Evolutionary conservation across 2,329 filamentous ascomycete species (phyloP).

Genomic region (Fusarium foetens): DNA sequence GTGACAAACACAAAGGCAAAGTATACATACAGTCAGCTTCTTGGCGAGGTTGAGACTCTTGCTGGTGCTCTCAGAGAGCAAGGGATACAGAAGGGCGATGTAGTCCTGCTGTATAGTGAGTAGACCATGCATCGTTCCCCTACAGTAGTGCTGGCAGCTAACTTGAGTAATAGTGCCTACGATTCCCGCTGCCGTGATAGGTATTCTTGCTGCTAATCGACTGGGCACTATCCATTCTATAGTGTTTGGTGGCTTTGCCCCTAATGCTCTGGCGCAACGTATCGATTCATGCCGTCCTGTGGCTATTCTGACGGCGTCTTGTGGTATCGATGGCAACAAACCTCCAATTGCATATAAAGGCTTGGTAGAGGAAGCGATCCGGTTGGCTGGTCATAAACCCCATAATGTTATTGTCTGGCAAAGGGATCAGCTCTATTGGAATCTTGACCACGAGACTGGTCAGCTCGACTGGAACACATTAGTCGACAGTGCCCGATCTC

Average conservation of each 20-base stretch:
- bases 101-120: slow-evolving; percentile 89
- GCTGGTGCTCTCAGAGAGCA: slow-evolving; percentile 85
- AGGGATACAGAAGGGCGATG: slow-evolving; percentile 84
- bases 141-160: neutral
- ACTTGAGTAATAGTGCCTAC: slow-evolving; percentile 79
- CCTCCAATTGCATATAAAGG: slow-evolving; percentile 80
- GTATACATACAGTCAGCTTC: slow-evolving; percentile 78
- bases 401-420: slow-evolving; percentile 83
- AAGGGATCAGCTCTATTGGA: slow-evolving; percentile 79
- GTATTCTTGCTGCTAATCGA: slow-evolving; percentile 82
- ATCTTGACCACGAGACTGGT: slow-evolving; percentile 72
- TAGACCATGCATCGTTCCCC: slow-evolving; percentile 9
- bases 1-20: slow-evolving; percentile 78
- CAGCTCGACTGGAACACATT: slow-evolving; percentile 84
- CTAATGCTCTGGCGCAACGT: slow-evolving; percentile 82
- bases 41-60: slow-evolving; percentile 82
- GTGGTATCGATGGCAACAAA: slow-evolving; percentile 88
- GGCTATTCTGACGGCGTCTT: slow-evolving; percentile 86
- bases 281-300: slow-evolving; percentile 84
- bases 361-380: slow-evolving; percentile 78
- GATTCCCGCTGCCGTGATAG: slow-evolving; percentile 89
- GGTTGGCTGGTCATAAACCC: slow-evolving; percentile 76
- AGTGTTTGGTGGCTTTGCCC: slow-evolving; percentile 92
- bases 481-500: slow-evolving; percentile 73
- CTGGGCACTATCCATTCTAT: slow-evolving; percentile 90